Evolutionary conservation across 202 grass and related monocot species (phyloP), one percentile per base, ranked within the genome.

Genomic region (Cymbopogon flexuosus): DNA sequence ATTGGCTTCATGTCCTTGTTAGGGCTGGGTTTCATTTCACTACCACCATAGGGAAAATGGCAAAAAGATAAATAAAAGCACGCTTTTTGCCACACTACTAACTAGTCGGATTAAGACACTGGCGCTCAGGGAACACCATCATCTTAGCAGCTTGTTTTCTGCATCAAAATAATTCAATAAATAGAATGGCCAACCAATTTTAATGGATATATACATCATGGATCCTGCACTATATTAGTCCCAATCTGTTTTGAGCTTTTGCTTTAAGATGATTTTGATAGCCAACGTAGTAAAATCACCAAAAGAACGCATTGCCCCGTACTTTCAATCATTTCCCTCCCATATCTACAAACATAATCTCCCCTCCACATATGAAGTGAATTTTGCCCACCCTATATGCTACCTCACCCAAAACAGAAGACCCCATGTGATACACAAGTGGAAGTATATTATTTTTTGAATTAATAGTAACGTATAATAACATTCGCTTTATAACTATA

Each of bases 341-440:
- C 13, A 49, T 62, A 56, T 76, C 19, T 62, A 37, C 35, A 16
- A 51, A 51, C 23, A 42, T 21, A 56, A 62, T 67, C 29, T 35
- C 45, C 12, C 12, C 10, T n/a, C 19, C 52, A 57, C 52, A 22
- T 22, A 57, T 10, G 51, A 12, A 40, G 63, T 6, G 13, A 54
- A 57, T 4, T 57, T 56, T 56, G 62, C 62, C 76, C 76, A 68
- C 76, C 76, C 31, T 37, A 24, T 8, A 19, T 67, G 66, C 19
- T 49, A 79, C 62, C 34, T 79, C 62, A 56, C 13, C 14, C 8
- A 4, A 62, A 30, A 84, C 19, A 70, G 33, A 37, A 29, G 22
- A 47, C 41, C 5, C 73, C 63, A 62, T 62, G 73, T 47, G 73
- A 45, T 27, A 77, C 23, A 62, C 68, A 73, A 49, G 57, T n/a